Conservation (phyloP, 257 asterid genomes). For the Handroanthus guayacan region DNA sequence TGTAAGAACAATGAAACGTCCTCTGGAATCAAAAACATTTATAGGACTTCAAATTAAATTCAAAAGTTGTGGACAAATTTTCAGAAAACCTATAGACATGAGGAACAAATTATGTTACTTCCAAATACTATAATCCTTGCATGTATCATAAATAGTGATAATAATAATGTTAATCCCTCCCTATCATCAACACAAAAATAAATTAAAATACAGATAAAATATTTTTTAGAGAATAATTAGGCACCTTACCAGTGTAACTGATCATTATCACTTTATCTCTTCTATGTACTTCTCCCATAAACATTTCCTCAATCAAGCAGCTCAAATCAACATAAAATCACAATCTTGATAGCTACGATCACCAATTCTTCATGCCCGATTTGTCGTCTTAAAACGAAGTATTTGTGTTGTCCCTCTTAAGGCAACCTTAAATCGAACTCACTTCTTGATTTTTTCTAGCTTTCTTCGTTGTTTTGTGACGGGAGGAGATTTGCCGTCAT, state of each 20-base stretch:
- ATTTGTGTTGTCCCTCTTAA: too few relatives aligned
- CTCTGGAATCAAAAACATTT: too few relatives aligned
- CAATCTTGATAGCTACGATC: constrained; percentile 31
- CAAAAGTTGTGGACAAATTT: neutral
- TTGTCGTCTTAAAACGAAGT: too few relatives aligned
- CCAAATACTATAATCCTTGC: neutral
- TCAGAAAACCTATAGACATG: neutral
- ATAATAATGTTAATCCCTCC: neutral
- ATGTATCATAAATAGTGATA: neutral
- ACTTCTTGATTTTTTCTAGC: constrained; percentile 35
- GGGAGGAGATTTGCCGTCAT: constrained; percentile 62
- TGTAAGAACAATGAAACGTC: too few relatives aligned
- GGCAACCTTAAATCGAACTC: constrained; percentile 39
- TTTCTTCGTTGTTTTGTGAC: constrained; percentile 45
- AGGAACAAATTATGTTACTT: constrained; percentile 10
- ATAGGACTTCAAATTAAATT: too few relatives aligned
- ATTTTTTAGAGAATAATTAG: neutral
- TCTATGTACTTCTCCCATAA: constrained; percentile 10
- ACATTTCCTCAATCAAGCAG: neutral
- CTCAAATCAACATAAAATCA: constrained; percentile 40
- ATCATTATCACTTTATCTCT: neutral
- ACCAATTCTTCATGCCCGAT: neutral
- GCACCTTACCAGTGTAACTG: constrained; percentile 28
- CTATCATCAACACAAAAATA: constrained; percentile 16
- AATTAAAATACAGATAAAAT: constrained; percentile 25